These are phyloP conservation scores for Glycine latifolia DNA, from an alignment of 306 rosid genomes.

Conservation along the genomic window DNA sequence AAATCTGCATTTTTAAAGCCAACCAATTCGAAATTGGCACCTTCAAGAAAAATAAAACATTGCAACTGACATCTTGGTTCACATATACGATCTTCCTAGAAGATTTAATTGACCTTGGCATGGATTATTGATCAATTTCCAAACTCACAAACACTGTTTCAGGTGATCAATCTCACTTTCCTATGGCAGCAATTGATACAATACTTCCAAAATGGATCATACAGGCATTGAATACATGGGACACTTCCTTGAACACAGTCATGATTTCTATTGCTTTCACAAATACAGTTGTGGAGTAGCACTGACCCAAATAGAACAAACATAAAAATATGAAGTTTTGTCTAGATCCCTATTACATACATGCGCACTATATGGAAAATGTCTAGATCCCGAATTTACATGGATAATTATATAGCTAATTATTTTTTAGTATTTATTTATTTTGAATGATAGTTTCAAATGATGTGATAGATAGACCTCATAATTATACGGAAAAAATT, in stretches of 20 bases:
- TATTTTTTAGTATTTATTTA: slow-evolving; percentile 1
- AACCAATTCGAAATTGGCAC: slow-evolving; percentile 99
- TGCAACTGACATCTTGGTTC: slow-evolving; percentile 98
- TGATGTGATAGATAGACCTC: slow-evolving; percentile 32
- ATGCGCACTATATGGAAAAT: slow-evolving; percentile 15
- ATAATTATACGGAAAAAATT: neutral
- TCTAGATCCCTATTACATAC: neutral
- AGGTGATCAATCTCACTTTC: slow-evolving; percentile 63
- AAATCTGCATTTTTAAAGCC: slow-evolving; percentile 99
- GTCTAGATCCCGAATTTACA: slow-evolving; percentile 21
- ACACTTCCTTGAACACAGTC: slow-evolving; percentile 51
- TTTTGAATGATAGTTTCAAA: slow-evolving; percentile 24
- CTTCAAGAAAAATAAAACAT: slow-evolving; percentile 93
- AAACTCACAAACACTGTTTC: slow-evolving; percentile 64
- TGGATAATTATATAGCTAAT: neutral
- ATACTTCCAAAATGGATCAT: slow-evolving; percentile 59
- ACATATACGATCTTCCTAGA: slow-evolving; percentile 84
- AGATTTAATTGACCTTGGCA: slow-evolving; percentile 87
- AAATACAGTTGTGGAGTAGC: slow-evolving; percentile 40
- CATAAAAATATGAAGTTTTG: slow-evolving; percentile 11
- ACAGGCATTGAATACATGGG: slow-evolving; percentile 59
- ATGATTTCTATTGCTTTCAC: slow-evolving; percentile 51
- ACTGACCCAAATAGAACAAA: slow-evolving; percentile 31
- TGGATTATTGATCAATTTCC: slow-evolving; percentile 85
- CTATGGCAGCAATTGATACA: slow-evolving; percentile 61